Evolutionary conservation across 164 flowering plant species (phyloP), one percentile per base, ranked within the genome.

Genomic region (Saururus chinensis): DNA sequence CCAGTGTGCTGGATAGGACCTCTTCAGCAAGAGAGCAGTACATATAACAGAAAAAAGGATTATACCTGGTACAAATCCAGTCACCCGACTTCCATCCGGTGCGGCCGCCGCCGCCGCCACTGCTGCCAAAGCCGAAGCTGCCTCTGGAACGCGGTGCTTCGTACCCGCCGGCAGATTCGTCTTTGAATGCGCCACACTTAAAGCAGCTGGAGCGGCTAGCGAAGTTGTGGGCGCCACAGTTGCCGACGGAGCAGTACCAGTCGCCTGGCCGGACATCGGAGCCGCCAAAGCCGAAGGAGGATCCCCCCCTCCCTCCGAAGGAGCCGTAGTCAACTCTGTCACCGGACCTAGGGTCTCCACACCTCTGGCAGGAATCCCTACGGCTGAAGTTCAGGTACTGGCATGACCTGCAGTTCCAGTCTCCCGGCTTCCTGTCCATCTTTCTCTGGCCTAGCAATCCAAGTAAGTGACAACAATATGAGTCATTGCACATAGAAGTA

Each of bases 151-250:
- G 68, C 10, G 60, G 49, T 60, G 56, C 76, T 53, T 66, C 68
- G 4, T 79, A 81, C 1, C 72, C 75, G 16, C 79, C 73, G 26
- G 63, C 51, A 0, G 75, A 64, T 23, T 90, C 97, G 24, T 93
- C 96, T 78, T 88, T 93, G 72, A 77, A 70, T 0, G 89, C 89
- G 22, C 99, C 95, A 56, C 99, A 93, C 75, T 85, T 93, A 89
- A 88, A 93, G 95, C 99, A 93, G 79, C 77, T 90, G 19, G 96
- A 87, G 55, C 99, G 90, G 80, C 89, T 93, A 17, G 99, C 99
- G 56, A 90, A 93, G 78, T 93, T 93, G 76, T 90, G 96, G 1
- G 92, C 82, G 13, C 99, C 96, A 60, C 99, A 93, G 75, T 78
- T 83, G 17, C 84, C 82, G 1, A 75, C 78, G 9, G 73, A 26